Evolutionary conservation across 2,329 filamentous ascomycete genomes (phyloP), one percentile per base, ranked within the genome.

Genomic region (Lachnellula suecica): DNA sequence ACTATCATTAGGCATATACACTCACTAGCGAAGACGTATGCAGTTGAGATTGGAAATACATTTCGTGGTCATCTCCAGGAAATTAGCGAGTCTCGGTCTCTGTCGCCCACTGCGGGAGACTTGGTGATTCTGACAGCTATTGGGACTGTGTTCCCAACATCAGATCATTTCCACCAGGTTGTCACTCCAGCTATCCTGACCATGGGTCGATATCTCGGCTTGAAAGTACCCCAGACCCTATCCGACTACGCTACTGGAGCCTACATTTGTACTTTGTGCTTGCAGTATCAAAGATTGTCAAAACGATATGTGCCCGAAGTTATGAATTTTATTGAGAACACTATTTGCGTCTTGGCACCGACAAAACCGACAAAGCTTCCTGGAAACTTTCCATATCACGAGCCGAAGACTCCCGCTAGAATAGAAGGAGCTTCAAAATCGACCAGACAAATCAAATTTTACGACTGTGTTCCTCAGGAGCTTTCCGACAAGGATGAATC

Each of bases 151-250:
- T 99, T 96, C 65, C 92, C 94, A 4, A 96, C 94, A 0, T 97
- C 92, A 0, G 94, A 99, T 71, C 92, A 97, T 71, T 99, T 97
- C 71, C 94, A 99, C 65, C 88, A 94, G 63, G 90, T 97, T 31
- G 88, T 91, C 37, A 99, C 94, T 2, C 94, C 94, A 2, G 88
- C 93, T 1, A 88, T 91, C 71, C 82, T 97, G 4, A 81, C 86
- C n/a, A 89, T 97, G 70, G 82, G 82, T 11, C 84, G 90, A 49
- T 97, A 89, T 71, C 79, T 99, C 23, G 90, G 88, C 1, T 84
- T 96, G 62, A 90, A 85, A 51, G 78, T 86, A 0, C 84, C 91
- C 0, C 76, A 82, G 40, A 76, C 74, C 7, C 70, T 90, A 4
- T 72, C 78, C 7, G 88, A 94, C 60, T 81, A 89, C 54, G 81